A percentile compares a stretch with the other conserved stretches of the same genome.
Conservation (phyloP, 2,329 filamentous ascomycete species). For the Stylonectria norvegica region DNA sequence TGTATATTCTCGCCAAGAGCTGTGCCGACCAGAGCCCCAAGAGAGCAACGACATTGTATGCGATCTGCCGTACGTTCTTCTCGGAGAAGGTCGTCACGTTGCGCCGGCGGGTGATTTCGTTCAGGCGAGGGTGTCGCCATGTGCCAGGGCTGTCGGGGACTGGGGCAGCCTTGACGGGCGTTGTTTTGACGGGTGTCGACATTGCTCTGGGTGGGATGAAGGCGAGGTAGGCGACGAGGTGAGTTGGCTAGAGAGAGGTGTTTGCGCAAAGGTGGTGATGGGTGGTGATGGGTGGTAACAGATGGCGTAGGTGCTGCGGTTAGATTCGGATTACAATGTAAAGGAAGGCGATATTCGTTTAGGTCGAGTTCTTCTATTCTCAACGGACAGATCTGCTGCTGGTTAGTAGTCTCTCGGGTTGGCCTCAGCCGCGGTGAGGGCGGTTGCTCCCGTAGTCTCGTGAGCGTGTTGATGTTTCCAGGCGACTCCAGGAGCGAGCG, state of each 20-base stretch:
- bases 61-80: conserved; percentile 67
- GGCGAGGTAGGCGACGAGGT: neutral
- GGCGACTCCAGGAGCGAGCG: conserved; percentile 15
- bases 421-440: conserved; percentile 32
- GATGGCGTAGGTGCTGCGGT: too few species aligned
- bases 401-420: conserved; percentile 31
- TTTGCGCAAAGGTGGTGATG: neutral
- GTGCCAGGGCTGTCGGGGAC: conserved; percentile 63
- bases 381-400: conserved; percentile 20
- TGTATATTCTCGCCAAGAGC: conserved; percentile 33
- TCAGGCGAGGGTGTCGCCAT: conserved; percentile 85
- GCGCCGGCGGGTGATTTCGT: conserved; percentile 81
- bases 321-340: too few species aligned
- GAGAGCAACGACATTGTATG: conserved; percentile 60
- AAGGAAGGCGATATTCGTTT: too few species aligned
- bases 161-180: conserved; percentile 41
- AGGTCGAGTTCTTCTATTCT: too few species aligned
- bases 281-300: too few species aligned
- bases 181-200: conserved; percentile 32
- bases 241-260: neutral
- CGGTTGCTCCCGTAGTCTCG: conserved; percentile 27
- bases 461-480: conserved; percentile 34
- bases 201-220: too few species aligned
- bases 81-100: conserved; percentile 76
- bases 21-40: conserved; percentile 37